These are phyloP conservation scores for Solanum boliviense DNA, from an alignment of 257 asterid genomes.

Conservation along the genomic window DNA sequence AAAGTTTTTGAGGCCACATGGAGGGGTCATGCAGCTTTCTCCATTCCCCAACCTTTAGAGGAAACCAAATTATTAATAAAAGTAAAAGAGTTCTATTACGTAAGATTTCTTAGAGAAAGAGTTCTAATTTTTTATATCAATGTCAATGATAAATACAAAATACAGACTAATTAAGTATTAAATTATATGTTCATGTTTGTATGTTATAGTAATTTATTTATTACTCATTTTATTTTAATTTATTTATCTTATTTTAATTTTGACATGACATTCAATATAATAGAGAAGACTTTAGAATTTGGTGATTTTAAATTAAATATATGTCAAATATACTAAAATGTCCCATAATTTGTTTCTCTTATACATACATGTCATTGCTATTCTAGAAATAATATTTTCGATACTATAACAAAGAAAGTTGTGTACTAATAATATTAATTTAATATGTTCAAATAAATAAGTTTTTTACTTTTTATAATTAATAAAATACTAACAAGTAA, in stretches of 20 bases:
- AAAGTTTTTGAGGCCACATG: neutral
- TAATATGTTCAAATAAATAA: no score
- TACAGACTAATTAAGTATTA: neutral
- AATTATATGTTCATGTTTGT: no score
- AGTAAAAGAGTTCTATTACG: neutral
- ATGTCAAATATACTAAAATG: neutral
- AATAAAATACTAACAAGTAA: no score
- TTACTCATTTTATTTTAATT: neutral
- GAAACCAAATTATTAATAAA: conserved; percentile 1
- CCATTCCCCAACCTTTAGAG: neutral
- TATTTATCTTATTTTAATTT: neutral
- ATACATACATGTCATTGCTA: neutral
- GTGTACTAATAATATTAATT: no score
- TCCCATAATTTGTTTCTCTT: neutral
- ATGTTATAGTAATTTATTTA: no score
- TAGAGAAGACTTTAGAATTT: no score
- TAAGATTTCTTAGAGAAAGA: neutral
- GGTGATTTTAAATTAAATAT: no score
- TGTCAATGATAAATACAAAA: neutral
- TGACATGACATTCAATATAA: no score
- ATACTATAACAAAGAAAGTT: no score
- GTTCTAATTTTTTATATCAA: no score
- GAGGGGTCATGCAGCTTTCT: neutral
- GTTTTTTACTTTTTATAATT: no score
- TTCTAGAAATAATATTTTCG: no score